Percentiles rank a stretch among this genome's conserved stretches.
Evolutionary conservation across 345 rosid genomes (phyloP).

Genomic region (Populus tremula): DNA sequence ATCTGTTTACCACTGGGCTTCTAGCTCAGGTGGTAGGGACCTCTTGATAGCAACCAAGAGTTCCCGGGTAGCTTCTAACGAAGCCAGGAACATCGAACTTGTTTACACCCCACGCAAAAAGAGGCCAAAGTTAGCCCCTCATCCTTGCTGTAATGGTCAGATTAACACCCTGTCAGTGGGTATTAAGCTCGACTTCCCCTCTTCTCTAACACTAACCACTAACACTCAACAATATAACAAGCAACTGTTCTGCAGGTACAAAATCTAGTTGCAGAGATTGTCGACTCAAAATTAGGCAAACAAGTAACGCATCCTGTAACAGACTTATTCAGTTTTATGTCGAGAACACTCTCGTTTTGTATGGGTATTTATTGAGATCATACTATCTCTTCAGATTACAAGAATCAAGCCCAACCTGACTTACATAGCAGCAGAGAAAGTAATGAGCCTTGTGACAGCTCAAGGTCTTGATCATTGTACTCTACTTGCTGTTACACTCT

Average conservation of each 20-base stretch:
- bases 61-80: too few species aligned
- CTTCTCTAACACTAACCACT: too few species aligned
- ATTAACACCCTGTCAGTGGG: too few species aligned
- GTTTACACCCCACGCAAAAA: too few species aligned
- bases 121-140: too few species aligned
- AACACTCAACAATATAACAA: background rate
- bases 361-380: background rate
- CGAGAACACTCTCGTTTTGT: background rate
- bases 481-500: background rate
- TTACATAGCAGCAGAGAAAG: constrained; percentile 87
- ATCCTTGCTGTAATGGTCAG: too few species aligned
- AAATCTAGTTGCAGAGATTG: constrained; percentile 91
- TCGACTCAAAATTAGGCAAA: constrained; percentile 86
- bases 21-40: too few species aligned
- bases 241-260: constrained; percentile 53
- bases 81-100: too few species aligned
- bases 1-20: background rate
- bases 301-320: constrained; percentile 50
- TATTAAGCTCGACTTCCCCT: too few species aligned
- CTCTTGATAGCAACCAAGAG: too few species aligned
- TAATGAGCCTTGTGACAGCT: constrained; percentile 96
- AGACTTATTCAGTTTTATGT: constrained; percentile 13
- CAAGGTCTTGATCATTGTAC: constrained; percentile 57
- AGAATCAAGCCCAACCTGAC: constrained; percentile 82
- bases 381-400: constrained; percentile 54